A percentile compares a stretch with the other conserved stretches of the same genome.
phyloP scores from a whole-genome alignment of 2,329 filamentous ascomycete species.

The Paracoccidioides lutzii region DNA sequence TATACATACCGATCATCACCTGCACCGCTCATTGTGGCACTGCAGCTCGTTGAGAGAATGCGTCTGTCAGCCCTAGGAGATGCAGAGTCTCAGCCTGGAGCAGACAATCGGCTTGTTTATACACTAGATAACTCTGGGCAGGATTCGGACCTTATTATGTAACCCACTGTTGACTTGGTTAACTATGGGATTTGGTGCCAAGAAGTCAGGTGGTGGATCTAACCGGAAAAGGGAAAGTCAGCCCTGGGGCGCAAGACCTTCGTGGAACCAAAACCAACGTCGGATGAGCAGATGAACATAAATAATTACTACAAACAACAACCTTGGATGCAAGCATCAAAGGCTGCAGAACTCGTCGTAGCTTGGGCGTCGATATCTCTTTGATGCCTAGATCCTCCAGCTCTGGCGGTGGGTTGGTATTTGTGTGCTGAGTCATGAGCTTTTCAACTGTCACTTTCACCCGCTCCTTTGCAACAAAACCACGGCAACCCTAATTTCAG shows the following conservation, averaged over 20 bases:
- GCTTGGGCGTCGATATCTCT: neutral
- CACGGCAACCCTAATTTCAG: neutral
- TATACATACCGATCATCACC: slow-evolving; percentile 25
- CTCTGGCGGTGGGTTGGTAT: neutral
- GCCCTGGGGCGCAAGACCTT: no score
- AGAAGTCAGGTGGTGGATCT: neutral
- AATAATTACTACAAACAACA: neutral
- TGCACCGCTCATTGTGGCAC: slow-evolving; percentile 24
- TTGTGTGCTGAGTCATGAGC: neutral
- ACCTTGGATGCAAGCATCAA: neutral
- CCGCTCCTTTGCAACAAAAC: neutral
- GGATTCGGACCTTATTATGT: no score
- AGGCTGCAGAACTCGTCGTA: neutral
- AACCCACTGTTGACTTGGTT: no score
- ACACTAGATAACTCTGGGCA: no score
- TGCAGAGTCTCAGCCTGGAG: neutral
- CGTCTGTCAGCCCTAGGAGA: neutral
- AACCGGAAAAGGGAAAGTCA: no score
- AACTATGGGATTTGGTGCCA: no score
- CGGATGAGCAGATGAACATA: no score
- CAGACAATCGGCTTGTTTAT: no score
- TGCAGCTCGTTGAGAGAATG: slow-evolving; percentile 6
- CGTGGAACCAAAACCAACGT: no score
- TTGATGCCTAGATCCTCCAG: neutral
- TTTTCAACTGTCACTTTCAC: neutral